These are phyloP conservation scores for Candida nemodendra DNA, from an alignment of 805 yeast genomes.

Conservation along the genomic window DNA sequence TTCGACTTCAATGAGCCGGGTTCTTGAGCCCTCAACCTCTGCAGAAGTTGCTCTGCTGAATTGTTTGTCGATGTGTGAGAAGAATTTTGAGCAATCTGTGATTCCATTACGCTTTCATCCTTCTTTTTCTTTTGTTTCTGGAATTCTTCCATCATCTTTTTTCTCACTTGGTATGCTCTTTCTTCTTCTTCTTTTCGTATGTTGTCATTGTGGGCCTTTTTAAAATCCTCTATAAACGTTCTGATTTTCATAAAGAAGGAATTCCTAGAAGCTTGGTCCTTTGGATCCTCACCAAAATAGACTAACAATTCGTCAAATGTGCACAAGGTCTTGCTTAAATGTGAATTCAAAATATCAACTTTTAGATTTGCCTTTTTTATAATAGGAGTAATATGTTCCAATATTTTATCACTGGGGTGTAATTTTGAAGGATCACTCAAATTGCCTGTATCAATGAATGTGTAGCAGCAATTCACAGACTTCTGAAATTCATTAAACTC, in stretches of 20 bases:
- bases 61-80: slow-evolving; percentile 1
- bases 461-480: slow-evolving; percentile 49
- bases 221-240: slow-evolving; percentile 59
- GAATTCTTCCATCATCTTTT: slow-evolving; percentile 47
- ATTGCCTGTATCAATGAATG: slow-evolving; percentile 58
- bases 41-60: slow-evolving; percentile 25
- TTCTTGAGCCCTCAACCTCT: slow-evolving; percentile 18
- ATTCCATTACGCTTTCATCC: background rate
- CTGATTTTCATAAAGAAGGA: slow-evolving; percentile 62
- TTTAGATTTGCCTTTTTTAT: slow-evolving; percentile 39
- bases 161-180: slow-evolving; percentile 61
- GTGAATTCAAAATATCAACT: slow-evolving; percentile 45
- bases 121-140: slow-evolving; percentile 19
- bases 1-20: slow-evolving; percentile 1
- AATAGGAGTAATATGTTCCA: slow-evolving; percentile 49
- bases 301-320: slow-evolving; percentile 60
- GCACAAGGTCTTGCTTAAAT: slow-evolving; percentile 47
- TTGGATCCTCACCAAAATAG: slow-evolving; percentile 69
- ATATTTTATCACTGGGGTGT: slow-evolving; percentile 65
- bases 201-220: slow-evolving; percentile 64
- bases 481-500: slow-evolving; percentile 58
- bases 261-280: slow-evolving; percentile 51
- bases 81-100: background rate
- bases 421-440: slow-evolving; percentile 60
- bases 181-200: slow-evolving; percentile 66